Percentiles rank a stretch among this genome's conserved stretches.
These are phyloP conservation scores for Myriosclerotinia curreyana DNA, from an alignment of 2,329 filamentous ascomycete genomes.

Conservation along the genomic window DNA sequence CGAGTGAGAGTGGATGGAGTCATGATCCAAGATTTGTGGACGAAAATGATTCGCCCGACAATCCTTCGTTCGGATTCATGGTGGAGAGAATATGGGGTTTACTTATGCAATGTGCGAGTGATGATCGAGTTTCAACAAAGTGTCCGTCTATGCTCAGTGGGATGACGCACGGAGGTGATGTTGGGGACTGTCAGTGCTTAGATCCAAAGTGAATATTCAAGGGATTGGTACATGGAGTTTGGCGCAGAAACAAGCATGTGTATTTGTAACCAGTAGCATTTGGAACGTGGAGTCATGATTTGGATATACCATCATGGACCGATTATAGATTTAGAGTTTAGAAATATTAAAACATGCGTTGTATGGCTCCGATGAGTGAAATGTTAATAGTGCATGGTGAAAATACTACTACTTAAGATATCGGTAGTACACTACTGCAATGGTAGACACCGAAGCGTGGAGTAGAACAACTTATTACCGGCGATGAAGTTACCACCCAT, in stretches of 20 bases:
- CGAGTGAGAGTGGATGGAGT: constrained; percentile 30
- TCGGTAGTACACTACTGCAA: no score
- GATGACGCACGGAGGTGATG: constrained; percentile 49
- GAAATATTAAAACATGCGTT: no score
- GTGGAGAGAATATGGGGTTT: constrained; percentile 36
- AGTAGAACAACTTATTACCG: no score
- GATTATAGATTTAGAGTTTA: no score
- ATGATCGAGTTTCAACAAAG: constrained; percentile 74
- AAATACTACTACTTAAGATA: no score
- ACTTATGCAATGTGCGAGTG: constrained; percentile 36
- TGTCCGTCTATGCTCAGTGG: constrained; percentile 81
- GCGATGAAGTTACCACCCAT: no score
- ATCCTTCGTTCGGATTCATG: constrained; percentile 36
- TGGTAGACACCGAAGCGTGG: no score
- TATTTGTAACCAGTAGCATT: background rate
- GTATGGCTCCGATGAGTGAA: no score
- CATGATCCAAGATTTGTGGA: constrained; percentile 26
- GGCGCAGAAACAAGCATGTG: background rate
- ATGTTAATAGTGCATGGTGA: no score
- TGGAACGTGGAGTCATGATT: background rate
- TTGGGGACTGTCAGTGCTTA: constrained; percentile 36
- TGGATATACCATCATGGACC: background rate
- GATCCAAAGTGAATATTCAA: constrained; percentile 22
- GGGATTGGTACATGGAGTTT: background rate
- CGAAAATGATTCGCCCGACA: constrained; percentile 27